Evolutionary conservation across 1,139 yeast genomes (phyloP).

Genomic region (Yamadazyma mexicana): DNA sequence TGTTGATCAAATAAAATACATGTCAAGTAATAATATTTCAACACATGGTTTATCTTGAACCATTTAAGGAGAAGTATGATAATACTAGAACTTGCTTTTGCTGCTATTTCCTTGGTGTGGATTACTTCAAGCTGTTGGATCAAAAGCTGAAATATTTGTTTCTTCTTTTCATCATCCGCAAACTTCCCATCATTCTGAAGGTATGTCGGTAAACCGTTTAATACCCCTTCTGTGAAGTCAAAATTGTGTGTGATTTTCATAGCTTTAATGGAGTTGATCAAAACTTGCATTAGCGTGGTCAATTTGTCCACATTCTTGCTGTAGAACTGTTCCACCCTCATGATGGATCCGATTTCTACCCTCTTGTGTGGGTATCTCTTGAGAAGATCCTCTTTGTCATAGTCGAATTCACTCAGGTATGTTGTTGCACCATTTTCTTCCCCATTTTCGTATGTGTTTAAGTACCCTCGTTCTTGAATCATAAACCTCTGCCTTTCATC

Average conservation of each 20-base stretch:
- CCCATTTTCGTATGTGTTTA: conserved; percentile 23
- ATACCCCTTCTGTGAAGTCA: conserved; percentile 38
- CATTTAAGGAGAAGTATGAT: conserved; percentile 60
- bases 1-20: conserved; percentile 75
- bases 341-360: conserved; percentile 44
- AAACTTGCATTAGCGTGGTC: conserved; percentile 61
- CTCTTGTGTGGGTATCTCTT: conserved; percentile 30
- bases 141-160: conserved; percentile 27
- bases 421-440: conserved; percentile 14
- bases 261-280: conserved; percentile 61
- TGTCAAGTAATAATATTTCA: conserved; percentile 75
- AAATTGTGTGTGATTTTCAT: conserved; percentile 40
- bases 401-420: conserved; percentile 20
- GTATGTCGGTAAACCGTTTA: conserved; percentile 36
- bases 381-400: conserved; percentile 17
- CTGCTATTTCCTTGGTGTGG: conserved; percentile 61
- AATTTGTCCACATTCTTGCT: conserved; percentile 50
- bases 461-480: conserved; percentile 75
- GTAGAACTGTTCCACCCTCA: conserved; percentile 65
- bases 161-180: conserved; percentile 18
- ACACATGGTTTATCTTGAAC: conserved; percentile 75
- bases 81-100: conserved; percentile 63
- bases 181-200: conserved; percentile 16
- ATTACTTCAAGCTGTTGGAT: conserved; percentile 52
- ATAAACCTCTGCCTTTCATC: conserved; percentile 67